phyloP scores from a whole-genome alignment of 2,329 filamentous ascomycete species.

The Fusarium nelsonii region DNA sequence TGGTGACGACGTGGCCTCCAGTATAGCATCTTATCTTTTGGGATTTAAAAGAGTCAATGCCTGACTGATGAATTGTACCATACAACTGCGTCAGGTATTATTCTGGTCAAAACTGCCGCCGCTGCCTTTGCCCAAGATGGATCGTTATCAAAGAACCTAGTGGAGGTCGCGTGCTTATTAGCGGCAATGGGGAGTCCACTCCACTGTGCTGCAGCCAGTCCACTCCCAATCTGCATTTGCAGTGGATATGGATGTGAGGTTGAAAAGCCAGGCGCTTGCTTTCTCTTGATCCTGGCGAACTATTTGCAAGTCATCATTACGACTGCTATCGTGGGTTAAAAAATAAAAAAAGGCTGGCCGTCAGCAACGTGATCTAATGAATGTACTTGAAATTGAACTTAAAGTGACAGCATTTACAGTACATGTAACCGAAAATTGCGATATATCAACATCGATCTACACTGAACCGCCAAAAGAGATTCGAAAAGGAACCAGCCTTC shows the following conservation, averaged over 20 bases:
- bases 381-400: too few species aligned
- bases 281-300: too few species aligned
- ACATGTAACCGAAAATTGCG: too few species aligned
- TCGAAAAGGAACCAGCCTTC: too few species aligned
- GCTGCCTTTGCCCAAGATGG: constrained; percentile 3
- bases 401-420: too few species aligned
- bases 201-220: constrained; percentile 9
- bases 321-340: too few species aligned
- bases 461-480: too few species aligned
- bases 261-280: too few species aligned
- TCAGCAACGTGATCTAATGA: too few species aligned
- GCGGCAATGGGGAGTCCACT: constrained; percentile 35
- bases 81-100: not conserved
- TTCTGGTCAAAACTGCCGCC: not conserved
- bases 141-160: constrained; percentile 40
- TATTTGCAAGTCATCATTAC: too few species aligned
- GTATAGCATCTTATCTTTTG: not conserved
- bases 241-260: not conserved
- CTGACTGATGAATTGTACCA: not conserved
- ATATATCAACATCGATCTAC: too few species aligned
- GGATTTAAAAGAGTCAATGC: not conserved
- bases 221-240: constrained; percentile 6
- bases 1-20: constrained; percentile 18
- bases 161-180: constrained; percentile 43
- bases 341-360: too few species aligned